These are phyloP conservation scores for Aspergillus neoniger DNA, from an alignment of 2,329 filamentous ascomycete species.

Conservation along the genomic window DNA sequence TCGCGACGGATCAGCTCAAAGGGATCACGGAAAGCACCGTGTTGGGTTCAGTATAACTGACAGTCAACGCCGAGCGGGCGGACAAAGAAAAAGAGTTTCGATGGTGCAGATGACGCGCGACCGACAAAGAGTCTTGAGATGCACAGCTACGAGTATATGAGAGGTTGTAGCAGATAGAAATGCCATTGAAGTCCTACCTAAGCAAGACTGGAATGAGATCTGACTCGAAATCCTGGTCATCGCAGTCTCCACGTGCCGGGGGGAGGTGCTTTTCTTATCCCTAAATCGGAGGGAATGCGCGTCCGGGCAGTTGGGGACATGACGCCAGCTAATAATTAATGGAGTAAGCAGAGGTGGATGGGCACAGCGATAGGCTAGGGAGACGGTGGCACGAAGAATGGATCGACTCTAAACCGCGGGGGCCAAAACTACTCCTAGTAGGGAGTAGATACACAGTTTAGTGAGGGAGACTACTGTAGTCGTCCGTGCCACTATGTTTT, in stretches of 20 bases:
- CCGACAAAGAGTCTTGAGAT: not conserved
- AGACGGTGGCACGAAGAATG: not conserved
- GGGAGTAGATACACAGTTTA: no score
- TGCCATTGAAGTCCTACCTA: not conserved
- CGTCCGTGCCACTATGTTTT: not conserved
- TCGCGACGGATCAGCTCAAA: not conserved
- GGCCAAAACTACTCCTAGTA: not conserved
- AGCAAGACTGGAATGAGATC: not conserved
- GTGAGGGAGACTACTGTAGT: no score
- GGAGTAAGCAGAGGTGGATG: not conserved
- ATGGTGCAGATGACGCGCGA: not conserved
- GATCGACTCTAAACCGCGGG: constrained; percentile 1
- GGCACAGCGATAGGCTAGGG: not conserved
- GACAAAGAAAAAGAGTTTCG: not conserved
- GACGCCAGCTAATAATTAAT: constrained; percentile 1
- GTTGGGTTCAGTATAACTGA: not conserved
- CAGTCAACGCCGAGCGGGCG: not conserved
- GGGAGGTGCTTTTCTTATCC: not conserved
- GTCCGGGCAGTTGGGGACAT: not conserved
- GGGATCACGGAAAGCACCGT: not conserved
- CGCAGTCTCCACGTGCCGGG: constrained; percentile 5
- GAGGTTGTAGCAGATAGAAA: not conserved
- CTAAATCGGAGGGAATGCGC: not conserved
- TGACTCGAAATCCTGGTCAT: not conserved
- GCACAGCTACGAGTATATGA: not conserved